Percentiles rank a stretch among this genome's conserved stretches.
Conservation (phyloP, 371 early-diverging fungal species). For the Mucor indicus region DNA sequence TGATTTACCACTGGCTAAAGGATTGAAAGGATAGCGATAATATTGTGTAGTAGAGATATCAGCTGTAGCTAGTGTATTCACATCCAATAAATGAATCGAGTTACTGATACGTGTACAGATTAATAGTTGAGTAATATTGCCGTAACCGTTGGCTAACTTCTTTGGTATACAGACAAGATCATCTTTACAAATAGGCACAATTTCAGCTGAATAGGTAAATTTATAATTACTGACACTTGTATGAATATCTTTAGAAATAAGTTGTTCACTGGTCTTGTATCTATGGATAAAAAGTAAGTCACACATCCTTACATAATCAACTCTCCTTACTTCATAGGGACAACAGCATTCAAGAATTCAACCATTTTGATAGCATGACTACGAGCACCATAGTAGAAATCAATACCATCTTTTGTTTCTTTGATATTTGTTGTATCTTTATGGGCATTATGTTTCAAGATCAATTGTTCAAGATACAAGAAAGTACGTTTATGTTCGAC, state of each 20-base stretch:
- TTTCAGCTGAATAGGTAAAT: conserved; percentile 89
- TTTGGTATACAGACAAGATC: conserved; percentile 92
- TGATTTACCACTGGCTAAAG: conserved; percentile 73
- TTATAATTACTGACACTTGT: conserved; percentile 93
- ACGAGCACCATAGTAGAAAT: conserved; percentile 95
- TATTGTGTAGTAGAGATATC: conserved; percentile 76
- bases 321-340: conserved; percentile 67
- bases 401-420: conserved; percentile 96
- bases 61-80: conserved; percentile 69
- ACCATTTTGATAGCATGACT: conserved; percentile 95
- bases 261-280: conserved; percentile 90
- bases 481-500: conserved; percentile 97
- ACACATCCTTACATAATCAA: neutral
- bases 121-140: conserved; percentile 82
- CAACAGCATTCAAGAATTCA: conserved; percentile 89
- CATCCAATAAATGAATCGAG: conserved; percentile 82
- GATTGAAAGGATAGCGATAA: conserved; percentile 81
- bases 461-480: conserved; percentile 97
- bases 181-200: conserved; percentile 97
- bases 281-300: conserved; percentile 11
- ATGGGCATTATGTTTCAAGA: conserved; percentile 97
- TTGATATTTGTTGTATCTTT: conserved; percentile 97
- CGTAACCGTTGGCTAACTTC: conserved; percentile 81
- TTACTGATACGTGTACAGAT: conserved; percentile 87
- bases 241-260: conserved; percentile 97